Base-by-base conservation (phyloP, 2,329 filamentous ascomycete species). In the Pyrenochaeta sp. region DNA sequence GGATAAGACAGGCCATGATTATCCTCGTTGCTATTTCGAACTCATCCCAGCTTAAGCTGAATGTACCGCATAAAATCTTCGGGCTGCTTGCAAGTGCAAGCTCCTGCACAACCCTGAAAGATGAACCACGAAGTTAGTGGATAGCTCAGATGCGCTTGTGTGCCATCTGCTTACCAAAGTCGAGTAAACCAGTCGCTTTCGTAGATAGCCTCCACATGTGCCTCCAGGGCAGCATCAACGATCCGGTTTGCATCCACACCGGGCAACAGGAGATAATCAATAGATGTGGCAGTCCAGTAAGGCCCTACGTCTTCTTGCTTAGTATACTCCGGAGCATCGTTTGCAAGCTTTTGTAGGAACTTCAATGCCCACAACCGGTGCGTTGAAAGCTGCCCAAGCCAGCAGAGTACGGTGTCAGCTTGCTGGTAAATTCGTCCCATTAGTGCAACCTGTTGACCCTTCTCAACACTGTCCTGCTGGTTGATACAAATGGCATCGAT, bases 181-280 rank as follows among this genome's bases (percentile, higher is more conserved):
- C 54, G 54, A 6, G 48, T 43, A 34, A 57, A 57, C 54, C 54
- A 57, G 7, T 49, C 24, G 27, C 39, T 42, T 12, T 39, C 19
- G 13, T 54, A 54, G n/a, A 54, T 49, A n/a, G 15, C 34, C 15
- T 49, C 44, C n/a, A 54, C 36, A 22, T 49, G 24, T n/a, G 44
- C 45, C 32, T 34, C 15, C 19, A 42, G 24, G 10, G 39, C 45
- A 22, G 52, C 22, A n/a, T 52, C 32, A 8, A 39, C 8, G 15
- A 39, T 19, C 13, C n/a, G 13, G 4, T 19, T 13, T 39, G 13
- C 15, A 19, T 39, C 36, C 4, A 19, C 36, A 39, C 15, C 15
- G 15, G 36, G 36, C 15, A n/a, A 19, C 8, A 39, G 36, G 4
- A 39, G 10, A 19, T 39, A 10, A 19, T 19, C 36, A n/a, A 2